Base-by-base conservation (phyloP, 768 basidiomycete species). In the Lentinula detonsa region DNA sequence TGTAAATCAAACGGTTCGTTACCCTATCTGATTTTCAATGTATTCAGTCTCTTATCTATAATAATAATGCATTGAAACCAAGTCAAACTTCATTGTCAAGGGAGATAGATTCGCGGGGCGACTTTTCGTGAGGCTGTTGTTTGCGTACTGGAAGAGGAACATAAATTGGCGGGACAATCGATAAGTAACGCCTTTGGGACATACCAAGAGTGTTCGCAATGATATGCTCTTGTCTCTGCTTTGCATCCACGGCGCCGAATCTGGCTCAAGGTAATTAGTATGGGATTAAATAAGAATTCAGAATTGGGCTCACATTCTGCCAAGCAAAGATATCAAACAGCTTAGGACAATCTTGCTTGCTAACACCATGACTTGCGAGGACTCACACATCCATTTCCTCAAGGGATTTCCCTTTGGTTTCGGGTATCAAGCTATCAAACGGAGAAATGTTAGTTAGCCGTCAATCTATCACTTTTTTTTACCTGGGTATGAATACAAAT, bases 371-470 rank as follows among this genome's bases (percentile, higher is more conserved):
- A 31, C 46, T 9, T 23, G 23, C 10, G 10, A 9, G 28, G 10
- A 54, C 53, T 35, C 35, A 54, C 53, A 80, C 63, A 65, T 82
- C 81, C 79, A 82, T 81, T 60, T 81, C 80, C 66, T 84, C 81
- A 65, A 84, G 73, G 67, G 75, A 77, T 51, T 76, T 79, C 4
- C 84, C 84, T 65, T 85, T 85, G 15, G 85, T 86, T 69, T 86
- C 85, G 0, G 85, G 85, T 58, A 87, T 80, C 8, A 48, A 9
- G 21, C 46, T 48, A 48, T 23, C 9, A 23, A n/a, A 10, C 8
- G 8, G 42, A 16, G 16, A 16, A 49, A 85, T 55, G 2, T 83
- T 84, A 49, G 35, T 21, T 13, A 39, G 18, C 28, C 28, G 28
- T 28, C 28, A 28, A 28, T 3, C 28, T 28, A 34, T 15, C 9